Conservation (phyloP, 2,329 filamentous ascomycete genomes). For the Huntiella moniliformis region DNA sequence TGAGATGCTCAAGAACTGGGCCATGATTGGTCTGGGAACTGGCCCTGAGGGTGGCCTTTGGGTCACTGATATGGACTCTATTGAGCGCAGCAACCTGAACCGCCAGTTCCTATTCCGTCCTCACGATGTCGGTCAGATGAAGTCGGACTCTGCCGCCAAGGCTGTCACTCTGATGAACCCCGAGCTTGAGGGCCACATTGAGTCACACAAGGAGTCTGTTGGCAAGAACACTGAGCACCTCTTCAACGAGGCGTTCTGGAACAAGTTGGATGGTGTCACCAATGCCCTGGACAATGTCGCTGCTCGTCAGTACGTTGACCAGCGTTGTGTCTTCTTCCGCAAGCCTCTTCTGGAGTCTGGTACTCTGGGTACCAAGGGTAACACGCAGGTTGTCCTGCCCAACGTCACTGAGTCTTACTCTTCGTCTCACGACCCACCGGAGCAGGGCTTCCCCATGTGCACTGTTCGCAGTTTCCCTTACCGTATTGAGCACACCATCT, state of each 20-base stretch:
- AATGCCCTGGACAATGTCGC: constrained; percentile 97
- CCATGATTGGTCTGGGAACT: constrained; percentile 87
- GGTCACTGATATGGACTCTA: constrained; percentile 95
- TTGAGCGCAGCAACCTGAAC: constrained; percentile 97
- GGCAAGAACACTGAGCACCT: constrained; percentile 81
- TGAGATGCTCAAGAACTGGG: constrained; percentile 99
- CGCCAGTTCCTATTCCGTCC: constrained; percentile 89
- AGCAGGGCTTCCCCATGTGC: constrained; percentile 98
- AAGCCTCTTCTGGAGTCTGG: constrained; percentile 93
- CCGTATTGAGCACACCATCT: constrained; percentile 95
- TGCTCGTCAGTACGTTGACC: constrained; percentile 87
- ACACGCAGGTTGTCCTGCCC: constrained; percentile 89
- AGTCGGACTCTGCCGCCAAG: constrained; percentile 82
- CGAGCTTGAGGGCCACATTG: constrained; percentile 71
- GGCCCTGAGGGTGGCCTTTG: constrained; percentile 77
- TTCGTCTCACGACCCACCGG: constrained; percentile 81
- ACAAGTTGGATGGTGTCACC: constrained; percentile 70
- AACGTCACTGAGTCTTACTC: constrained; percentile 92
- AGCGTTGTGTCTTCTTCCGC: constrained; percentile 93
- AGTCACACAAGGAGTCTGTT: constrained; percentile 72
- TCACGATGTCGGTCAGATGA: constrained; percentile 85
- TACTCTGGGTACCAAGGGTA: constrained; percentile 96
- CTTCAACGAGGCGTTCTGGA: constrained; percentile 91
- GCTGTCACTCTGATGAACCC: constrained; percentile 95
- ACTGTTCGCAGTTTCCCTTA: constrained; percentile 95